Conservation (phyloP, 2,329 filamentous ascomycete species). For the Paecilomyces sp. region DNA sequence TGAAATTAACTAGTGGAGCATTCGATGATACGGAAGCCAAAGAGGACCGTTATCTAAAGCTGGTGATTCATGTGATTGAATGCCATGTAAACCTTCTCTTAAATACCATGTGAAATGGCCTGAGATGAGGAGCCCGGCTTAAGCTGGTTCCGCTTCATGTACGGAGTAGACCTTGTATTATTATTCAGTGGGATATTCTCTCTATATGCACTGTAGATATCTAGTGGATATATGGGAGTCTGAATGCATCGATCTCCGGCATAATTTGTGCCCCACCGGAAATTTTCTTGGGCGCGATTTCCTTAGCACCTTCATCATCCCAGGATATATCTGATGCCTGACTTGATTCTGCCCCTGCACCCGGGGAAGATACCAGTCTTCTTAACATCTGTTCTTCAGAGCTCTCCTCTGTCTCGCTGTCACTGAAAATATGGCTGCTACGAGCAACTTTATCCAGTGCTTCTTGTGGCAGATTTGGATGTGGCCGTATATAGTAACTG, state of each 20-base stretch:
- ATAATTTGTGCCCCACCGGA: background rate
- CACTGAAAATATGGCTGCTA: background rate
- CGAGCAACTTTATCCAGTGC: background rate
- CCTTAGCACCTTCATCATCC: background rate
- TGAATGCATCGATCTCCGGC: background rate
- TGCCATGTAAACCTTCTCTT: no score
- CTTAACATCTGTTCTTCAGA: background rate
- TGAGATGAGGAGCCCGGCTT: no score
- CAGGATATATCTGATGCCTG: background rate
- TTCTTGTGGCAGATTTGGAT: background rate
- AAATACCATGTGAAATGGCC: no score
- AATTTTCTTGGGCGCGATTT: background rate
- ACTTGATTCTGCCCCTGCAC: background rate
- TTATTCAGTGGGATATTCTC: no score
- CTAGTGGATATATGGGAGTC: background rate
- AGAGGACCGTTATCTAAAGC: no score
- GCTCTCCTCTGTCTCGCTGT: background rate
- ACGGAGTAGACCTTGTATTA: no score
- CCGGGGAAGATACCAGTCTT: background rate
- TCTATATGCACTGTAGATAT: no score
- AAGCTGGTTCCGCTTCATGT: no score
- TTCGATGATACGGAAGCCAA: no score
- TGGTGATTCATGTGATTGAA: no score
- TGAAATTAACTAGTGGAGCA: no score
- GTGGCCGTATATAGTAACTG: background rate